A percentile compares a stretch with the other conserved stretches of the same genome.
These are phyloP conservation scores for Claviceps sp. DNA, from an alignment of 2,329 filamentous ascomycete species.

Conservation along the genomic window DNA sequence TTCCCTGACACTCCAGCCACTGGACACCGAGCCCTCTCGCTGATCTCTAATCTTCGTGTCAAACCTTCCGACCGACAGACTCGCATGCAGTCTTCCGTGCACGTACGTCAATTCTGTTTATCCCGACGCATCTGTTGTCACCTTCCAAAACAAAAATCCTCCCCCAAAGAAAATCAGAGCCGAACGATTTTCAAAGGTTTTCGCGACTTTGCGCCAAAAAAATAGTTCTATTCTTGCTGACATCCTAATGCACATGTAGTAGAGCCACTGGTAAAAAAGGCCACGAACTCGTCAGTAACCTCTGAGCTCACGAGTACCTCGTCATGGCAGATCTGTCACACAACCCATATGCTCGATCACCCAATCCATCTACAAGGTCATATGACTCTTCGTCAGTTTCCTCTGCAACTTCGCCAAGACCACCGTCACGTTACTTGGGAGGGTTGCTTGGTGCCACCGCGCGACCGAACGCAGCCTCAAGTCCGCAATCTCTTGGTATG, in stretches of 20 bases:
- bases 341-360: conserved; percentile 46
- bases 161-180: too few relatives aligned
- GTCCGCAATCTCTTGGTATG: conserved; percentile 40
- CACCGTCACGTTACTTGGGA: conserved; percentile 36
- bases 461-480: conserved; percentile 33
- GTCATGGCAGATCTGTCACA: conserved; percentile 42
- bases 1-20: neutral
- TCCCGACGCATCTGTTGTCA: neutral
- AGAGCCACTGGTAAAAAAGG: neutral
- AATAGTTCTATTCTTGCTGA: neutral
- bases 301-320: conserved; percentile 4
- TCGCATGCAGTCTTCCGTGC: conserved; percentile 1
- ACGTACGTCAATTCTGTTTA: neutral
- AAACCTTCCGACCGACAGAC: neutral
- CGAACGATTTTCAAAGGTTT: too few relatives aligned
- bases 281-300: neutral
- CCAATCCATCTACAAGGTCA: conserved; percentile 46
- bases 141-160: too few relatives aligned
- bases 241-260: neutral
- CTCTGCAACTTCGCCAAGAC: conserved; percentile 45
- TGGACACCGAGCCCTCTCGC: neutral
- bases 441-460: conserved; percentile 39
- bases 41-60: neutral
- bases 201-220: neutral
- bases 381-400: conserved; percentile 53